Percentiles rank a stretch among this genome's conserved stretches.
These are phyloP conservation scores for Colletotrichum nymphaeae DNA, from an alignment of 2,329 filamentous ascomycete genomes.

Conservation along the genomic window DNA sequence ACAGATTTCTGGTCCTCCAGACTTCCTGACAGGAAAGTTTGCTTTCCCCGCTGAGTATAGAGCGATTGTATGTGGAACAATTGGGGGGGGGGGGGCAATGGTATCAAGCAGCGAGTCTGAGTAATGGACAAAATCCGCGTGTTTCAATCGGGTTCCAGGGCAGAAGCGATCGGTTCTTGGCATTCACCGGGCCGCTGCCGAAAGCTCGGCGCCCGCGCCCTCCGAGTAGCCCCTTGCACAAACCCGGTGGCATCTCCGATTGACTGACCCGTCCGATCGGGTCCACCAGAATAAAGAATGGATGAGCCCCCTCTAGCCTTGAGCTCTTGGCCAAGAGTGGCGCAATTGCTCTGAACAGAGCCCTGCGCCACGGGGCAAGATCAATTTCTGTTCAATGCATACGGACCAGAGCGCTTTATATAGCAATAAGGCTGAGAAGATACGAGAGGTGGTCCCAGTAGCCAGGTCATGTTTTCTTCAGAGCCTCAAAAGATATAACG, in stretches of 20 bases:
- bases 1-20: no score
- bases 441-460: constrained; percentile 15
- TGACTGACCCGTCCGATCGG: not conserved
- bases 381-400: constrained; percentile 15
- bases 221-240: constrained; percentile 3
- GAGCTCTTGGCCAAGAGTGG: constrained; percentile 23
- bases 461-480: not conserved
- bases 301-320: constrained; percentile 2
- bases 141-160: no score
- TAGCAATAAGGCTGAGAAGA: constrained; percentile 3
- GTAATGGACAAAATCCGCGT: no score
- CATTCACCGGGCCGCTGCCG: not conserved
- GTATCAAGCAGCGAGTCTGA: no score
- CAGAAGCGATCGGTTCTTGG: no score
- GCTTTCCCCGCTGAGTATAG: no score
- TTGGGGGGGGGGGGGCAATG: no score
- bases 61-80: no score
- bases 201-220: constrained; percentile 20
- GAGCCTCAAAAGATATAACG: constrained; percentile 7
- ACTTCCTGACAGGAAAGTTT: no score
- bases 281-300: constrained; percentile 11
- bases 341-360: constrained; percentile 11
- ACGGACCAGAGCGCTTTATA: constrained; percentile 10
- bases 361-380: constrained; percentile 21
- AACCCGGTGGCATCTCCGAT: not conserved